Evolutionary conservation across 805 yeast species (phyloP).

Genomic region (Nakazawaea holstii): DNA sequence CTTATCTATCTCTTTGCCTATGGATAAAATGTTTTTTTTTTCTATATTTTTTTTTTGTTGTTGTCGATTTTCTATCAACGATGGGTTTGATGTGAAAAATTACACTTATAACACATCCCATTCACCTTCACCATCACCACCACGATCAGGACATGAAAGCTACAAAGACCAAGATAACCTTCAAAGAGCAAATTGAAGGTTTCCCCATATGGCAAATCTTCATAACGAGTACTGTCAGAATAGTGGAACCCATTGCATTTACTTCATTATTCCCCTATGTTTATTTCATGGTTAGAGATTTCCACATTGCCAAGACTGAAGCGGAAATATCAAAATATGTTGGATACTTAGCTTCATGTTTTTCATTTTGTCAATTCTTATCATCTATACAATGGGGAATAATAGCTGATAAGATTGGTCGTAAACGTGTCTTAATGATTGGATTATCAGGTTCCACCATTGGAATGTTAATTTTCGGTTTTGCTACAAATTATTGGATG

Average conservation of each 20-base stretch:
- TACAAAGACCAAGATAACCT: slow-evolving; percentile 15
- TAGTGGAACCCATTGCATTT: slow-evolving; percentile 57
- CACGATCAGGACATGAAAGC: background rate
- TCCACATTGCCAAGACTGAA: slow-evolving; percentile 43
- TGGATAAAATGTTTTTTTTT: no score
- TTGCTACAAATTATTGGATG: slow-evolving; percentile 44
- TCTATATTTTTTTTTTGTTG: no score
- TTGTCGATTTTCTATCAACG: no score
- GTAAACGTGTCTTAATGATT: slow-evolving; percentile 44
- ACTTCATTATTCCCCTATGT: slow-evolving; percentile 59
- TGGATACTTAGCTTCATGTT: slow-evolving; percentile 54
- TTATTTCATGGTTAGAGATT: slow-evolving; percentile 56
- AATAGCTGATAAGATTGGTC: slow-evolving; percentile 46
- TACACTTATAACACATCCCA: no score
- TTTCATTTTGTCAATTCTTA: slow-evolving; percentile 53
- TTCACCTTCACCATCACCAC: no score
- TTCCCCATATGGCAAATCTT: slow-evolving; percentile 47
- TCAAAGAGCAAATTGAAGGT: slow-evolving; percentile 46
- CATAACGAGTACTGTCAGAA: slow-evolving; percentile 38
- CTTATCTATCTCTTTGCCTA: no score
- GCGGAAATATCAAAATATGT: slow-evolving; percentile 52
- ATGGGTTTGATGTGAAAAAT: no score
- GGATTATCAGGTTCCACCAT: slow-evolving; percentile 48
- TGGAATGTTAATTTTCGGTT: slow-evolving; percentile 45
- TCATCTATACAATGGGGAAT: slow-evolving; percentile 58